Conservation (phyloP, 2,329 filamentous ascomycete species). For the Bisporella sp. region DNA sequence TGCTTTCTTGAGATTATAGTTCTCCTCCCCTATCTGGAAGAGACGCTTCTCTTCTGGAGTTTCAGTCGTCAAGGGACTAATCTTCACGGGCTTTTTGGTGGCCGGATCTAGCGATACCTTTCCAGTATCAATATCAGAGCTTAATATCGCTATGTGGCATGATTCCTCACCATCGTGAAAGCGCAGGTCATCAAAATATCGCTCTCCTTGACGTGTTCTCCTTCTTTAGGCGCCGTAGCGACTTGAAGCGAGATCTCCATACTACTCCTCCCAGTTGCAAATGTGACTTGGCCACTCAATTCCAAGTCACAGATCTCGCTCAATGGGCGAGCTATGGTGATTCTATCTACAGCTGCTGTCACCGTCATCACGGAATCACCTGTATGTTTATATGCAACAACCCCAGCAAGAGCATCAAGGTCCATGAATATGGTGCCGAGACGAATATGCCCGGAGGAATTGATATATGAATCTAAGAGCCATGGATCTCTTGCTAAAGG, state of each 20-base stretch:
- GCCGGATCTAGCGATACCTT: conserved; percentile 52
- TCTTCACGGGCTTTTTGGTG: conserved; percentile 58
- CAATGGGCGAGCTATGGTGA: conserved; percentile 50
- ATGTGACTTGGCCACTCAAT: conserved; percentile 45
- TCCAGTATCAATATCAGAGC: neutral
- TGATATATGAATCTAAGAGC: conserved; percentile 64
- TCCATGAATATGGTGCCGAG: conserved; percentile 53
- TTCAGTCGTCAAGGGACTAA: conserved; percentile 52
- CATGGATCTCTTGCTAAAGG: conserved; percentile 62
- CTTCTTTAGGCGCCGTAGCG: conserved; percentile 51
- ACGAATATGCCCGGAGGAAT: conserved; percentile 60
- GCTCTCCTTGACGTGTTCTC: conserved; percentile 43
- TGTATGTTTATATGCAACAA: conserved; percentile 65
- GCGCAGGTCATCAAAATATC: conserved; percentile 65
- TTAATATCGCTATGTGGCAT: neutral
- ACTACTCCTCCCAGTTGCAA: conserved; percentile 59
- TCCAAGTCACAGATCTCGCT: conserved; percentile 65
- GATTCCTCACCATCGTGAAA: conserved; percentile 59
- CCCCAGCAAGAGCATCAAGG: conserved; percentile 61
- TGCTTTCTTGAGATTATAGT: conserved; percentile 59
- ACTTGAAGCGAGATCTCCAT: conserved; percentile 67
- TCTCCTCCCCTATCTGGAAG: conserved; percentile 56
- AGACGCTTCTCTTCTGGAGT: conserved; percentile 55
- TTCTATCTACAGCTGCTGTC: conserved; percentile 33
- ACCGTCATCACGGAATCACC: conserved; percentile 46